Base-by-base conservation (phyloP, 2,329 filamentous ascomycete species). In the Sporothrix humicola region DNA sequence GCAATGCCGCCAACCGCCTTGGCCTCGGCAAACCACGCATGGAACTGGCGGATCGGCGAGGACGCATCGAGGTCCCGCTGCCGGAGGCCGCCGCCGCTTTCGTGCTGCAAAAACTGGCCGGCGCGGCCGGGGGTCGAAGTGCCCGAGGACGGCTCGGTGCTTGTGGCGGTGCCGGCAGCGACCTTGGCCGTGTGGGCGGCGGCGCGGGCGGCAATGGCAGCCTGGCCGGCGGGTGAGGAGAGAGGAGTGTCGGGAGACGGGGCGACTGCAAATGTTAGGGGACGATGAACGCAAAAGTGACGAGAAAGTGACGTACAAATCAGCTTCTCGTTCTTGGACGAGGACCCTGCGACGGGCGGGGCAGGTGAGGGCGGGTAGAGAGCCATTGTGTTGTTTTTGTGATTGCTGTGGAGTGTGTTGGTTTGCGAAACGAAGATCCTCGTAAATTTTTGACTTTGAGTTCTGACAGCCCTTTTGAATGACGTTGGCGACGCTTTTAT, bases 21-120 rank as follows among this genome's bases (percentile, higher is more conserved):
- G 0, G 95, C 93, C 74, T 91, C 87, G 13, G 88, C 86, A 87
- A 97, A 99, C 96, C 96, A 99, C 75, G 84, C 82, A 84, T 97
- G 89, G 85, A 98, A 99, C 84, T 98, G 96, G 46, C 86, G 85
- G 73, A 95, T 89, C 0, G 96, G 96, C 72, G 87, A 87, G 9
- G 84, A 73, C 0, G 86, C 79, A 78, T 88, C 82, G 20, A 97
- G 89, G 79, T 93, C 87, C 0, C 82, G 78, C 65, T 84, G 86
- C 50, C 87, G 85, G 44, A 97, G 89, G 1, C 86, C 85, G 77
- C 88, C 89, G 72, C 81, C 82, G 10, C 56, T 59, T 74, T 82
- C 79, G 74, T 80, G 76, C 81, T 87, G 86, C 69, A 87, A 89
- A 85, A 95, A 97, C 81, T 97, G 94, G 31, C 89, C 89, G 12